Base-by-base conservation (phyloP, 1,284 basidiomycete species). In the Cryptococcus sp. region DNA sequence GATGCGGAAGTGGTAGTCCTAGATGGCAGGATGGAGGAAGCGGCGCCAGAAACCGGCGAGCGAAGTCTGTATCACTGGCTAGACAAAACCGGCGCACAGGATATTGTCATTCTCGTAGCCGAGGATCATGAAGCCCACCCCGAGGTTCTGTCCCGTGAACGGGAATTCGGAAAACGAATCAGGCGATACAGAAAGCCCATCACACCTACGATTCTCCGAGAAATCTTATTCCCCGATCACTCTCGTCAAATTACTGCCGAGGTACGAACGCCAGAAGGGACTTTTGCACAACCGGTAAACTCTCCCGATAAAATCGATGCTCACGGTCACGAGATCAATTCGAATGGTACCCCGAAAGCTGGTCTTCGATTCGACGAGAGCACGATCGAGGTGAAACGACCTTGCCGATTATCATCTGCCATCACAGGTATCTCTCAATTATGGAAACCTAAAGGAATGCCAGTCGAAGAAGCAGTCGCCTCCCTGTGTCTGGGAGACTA, bases 1-100 rank as follows among this genome's bases (percentile, higher is more conserved):
- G 57, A 69, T 28, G 72, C 72, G 13, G 66, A 73, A 16, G 46
- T 72, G 18, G 50, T 72, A 19, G 46, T 74, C 24, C 55, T 59
- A 1, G 59, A 69, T 46, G 66, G 67, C 1, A 28, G 49, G 1
- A 45, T 62, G 22, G 70, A 73, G 45, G 56, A 62, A 32, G 37
- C 54, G 7, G 9, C 32, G 32, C 39, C 39, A 19, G 9, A 10
- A 9, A 19, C 39, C 9, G 14, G 11, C 24, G 14, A 46, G 13
- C 46, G 55, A 9, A 48, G 53, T 16, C 50, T 44, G 1, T 18
- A 36, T 4, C 48, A 57, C 2, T n/a, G 59, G 2, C 49, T 70
- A 10, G 37, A 63, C 7, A 13, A 19, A 1, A 52, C 52, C 24
- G 41, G 24, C 4, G 59, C 64, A n/a, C 48, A 58, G 3, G 63